Base-by-base conservation (phyloP, 192 early-diverging fungal genomes). In the Coemansia brasiliensis region DNA sequence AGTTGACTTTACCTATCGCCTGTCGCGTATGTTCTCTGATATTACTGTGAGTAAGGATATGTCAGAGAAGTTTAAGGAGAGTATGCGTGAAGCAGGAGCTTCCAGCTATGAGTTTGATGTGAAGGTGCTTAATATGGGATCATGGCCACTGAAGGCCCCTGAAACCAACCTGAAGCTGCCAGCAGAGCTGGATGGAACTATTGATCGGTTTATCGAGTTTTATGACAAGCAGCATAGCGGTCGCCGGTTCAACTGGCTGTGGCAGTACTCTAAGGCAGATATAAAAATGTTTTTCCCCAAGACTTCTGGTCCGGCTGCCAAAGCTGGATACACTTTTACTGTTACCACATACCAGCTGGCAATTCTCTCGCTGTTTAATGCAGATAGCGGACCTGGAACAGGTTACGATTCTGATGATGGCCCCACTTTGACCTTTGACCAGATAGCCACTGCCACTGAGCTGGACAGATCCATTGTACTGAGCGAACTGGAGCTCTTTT, bases 1-100 rank as follows among this genome's bases (percentile, higher is more conserved):
- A 16, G 87, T 90, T 39, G 96, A 99, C 73, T 96, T 96, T 70
- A 99, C 94, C 0, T 85, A 83, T 53, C 95, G 95, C 65, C 83
- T 99, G 50, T 87, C 93, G 74, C 87, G 92, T 46, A 98, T 99
- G 96, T 96, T 99, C 65, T 88, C 84, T 17, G 96, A 99, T 63
- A 92, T 99, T 65, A 84, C 84, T 16, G 63, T 96, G 15, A 94
- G 94, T 69, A 93, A 90, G 66, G 94, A 95, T 37, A 76, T 96
- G 62, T 90, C 94, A 35, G 86, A 89, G 35, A 80, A 83, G 45
- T 97, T 97, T 81, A 90, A 83, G 72, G 87, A 90, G 8, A 53
- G 67, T 4, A 59, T 76, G 52, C 61, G 79, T 3, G 67, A 65
- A 16, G 72, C 74, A 18, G 71, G 74, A 37, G 43, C 45, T 40